phyloP scores from a whole-genome alignment of 768 basidiomycete genomes.

The Agaricus bisporus region DNA sequence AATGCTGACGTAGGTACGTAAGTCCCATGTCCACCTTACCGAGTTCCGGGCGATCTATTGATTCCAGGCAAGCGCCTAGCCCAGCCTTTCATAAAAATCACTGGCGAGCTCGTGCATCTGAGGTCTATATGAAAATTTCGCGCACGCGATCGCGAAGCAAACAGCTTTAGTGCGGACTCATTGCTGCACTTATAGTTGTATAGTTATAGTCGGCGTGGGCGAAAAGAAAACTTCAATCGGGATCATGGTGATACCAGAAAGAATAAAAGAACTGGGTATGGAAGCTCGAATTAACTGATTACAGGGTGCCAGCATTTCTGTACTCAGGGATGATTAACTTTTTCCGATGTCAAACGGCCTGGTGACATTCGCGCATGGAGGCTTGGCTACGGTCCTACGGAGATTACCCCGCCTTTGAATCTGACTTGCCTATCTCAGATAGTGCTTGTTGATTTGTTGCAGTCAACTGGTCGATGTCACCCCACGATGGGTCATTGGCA shows the following conservation, averaged over 20 bases:
- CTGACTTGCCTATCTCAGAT: background rate
- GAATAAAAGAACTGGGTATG: too few species aligned
- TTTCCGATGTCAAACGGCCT: background rate
- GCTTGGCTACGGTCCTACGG: background rate
- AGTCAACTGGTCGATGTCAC: background rate
- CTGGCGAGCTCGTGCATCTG: background rate
- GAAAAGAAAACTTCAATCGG: too few species aligned
- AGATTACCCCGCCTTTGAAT: constrained; percentile 1
- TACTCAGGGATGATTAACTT: background rate
- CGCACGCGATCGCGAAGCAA: too few species aligned
- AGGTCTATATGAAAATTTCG: background rate
- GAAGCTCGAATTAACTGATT: too few species aligned
- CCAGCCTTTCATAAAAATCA: background rate
- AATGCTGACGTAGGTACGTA: constrained; percentile 1
- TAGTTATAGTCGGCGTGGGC: too few species aligned
- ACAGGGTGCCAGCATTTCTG: too few species aligned
- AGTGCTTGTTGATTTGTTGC: background rate
- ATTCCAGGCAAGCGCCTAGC: background rate
- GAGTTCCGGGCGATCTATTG: background rate
- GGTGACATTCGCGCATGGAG: background rate
- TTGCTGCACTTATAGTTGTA: background rate
- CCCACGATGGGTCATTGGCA: background rate
- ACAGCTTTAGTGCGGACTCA: background rate
- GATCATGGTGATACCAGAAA: too few species aligned
- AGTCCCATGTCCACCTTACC: background rate